Base-by-base conservation (phyloP, 345 rosid species). In the Orychophragmus violaceus region DNA sequence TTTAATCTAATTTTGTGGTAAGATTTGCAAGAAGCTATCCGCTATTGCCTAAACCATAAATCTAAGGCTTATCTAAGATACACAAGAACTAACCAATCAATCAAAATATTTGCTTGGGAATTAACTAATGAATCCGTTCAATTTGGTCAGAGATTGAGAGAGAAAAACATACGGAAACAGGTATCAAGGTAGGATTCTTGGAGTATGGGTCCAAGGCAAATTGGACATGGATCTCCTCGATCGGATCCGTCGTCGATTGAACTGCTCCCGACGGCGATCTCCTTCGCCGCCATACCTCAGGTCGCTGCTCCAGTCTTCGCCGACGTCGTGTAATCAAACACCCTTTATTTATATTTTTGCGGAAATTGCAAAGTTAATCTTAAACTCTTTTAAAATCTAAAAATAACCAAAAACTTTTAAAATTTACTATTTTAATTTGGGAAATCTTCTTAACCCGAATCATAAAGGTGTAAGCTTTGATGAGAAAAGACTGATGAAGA, bases 121-220 rank as follows among this genome's bases (percentile, higher is more conserved):
- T 32, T 16, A 24, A 51, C 10, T 10, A n/a, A 17, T 66, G n/a
- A 53, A 53, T 25, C 9, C 17, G 61, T 39, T 36, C 22, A 27
- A 69, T 49, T 19, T 49, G 29, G 19, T 8, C 16, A 29, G 2
- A 42, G 21, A 25, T 2, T 19, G 2, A 21, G 29, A 59, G 51
- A 59, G 50, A 17, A 56, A 73, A 36, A 66, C 80, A 13, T 76
- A 94, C 99, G 99, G 71, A 90, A 83, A 71, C 99, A 94, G 12
- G 69, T 75, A 69, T 94, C 97, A 4, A 90, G 87, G 70, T 88
- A 94, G 17, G 96, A 86, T 24, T 79, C 90, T 61, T 75, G 70
- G 53, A 72, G 65, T 17, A 83, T 52, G 30, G 82, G 71, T 42
- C 79, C 84, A 22, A 90, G 89, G 80, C 96, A 94, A 66, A 94